Base-by-base conservation (phyloP, 805 yeast species). In the Saturnispora silvae region DNA sequence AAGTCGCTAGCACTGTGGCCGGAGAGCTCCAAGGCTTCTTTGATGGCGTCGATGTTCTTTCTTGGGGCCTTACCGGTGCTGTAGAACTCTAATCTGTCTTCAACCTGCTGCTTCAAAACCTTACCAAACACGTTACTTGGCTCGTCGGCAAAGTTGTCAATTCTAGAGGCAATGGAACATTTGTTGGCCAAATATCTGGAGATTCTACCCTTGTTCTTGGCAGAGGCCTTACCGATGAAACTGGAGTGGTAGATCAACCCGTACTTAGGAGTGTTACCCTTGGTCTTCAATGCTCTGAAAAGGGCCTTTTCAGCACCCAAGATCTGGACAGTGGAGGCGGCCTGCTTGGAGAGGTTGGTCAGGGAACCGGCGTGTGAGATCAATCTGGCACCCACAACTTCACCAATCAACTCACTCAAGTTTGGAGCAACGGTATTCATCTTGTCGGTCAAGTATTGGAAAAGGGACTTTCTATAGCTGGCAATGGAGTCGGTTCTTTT, bases 391-490 rank as follows among this genome's bases (percentile, higher is more conserved):
- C 98, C 98, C 49, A 92, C 95, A 60, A 89, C 92, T 70, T 92
- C 98, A 61, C 98, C 98, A 57, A 92, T 89, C 61, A 92, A 76
- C 61, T 89, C 95, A 34, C 95, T 77, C 59, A 92, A 72, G 64
- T 92, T 92, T 50, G 98, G 98, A 45, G 98, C 98, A 59, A 92
- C 96, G 41, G 85, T 77, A 70, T 83, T 81, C 98, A 92, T 92
- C 71, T 92, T 92, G 51, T 87, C 95, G 45, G 84, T 75, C 60
- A 92, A 70, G 67, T 92, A 92, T 51, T 77, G 76, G 67, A 70
- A 87, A 52, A 92, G 69, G 53, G 75, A 76, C 55, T 74, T 70
- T 62, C 97, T 78, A 76, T 89, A 89, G 52, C 87, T 96, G 42
- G 92, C 75, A 55, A 92, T 74, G 41, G 86, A 81, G 35, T 83